Evolutionary conservation across 768 basidiomycete species (phyloP).

Genomic region (Coprinopsis sp.): DNA sequence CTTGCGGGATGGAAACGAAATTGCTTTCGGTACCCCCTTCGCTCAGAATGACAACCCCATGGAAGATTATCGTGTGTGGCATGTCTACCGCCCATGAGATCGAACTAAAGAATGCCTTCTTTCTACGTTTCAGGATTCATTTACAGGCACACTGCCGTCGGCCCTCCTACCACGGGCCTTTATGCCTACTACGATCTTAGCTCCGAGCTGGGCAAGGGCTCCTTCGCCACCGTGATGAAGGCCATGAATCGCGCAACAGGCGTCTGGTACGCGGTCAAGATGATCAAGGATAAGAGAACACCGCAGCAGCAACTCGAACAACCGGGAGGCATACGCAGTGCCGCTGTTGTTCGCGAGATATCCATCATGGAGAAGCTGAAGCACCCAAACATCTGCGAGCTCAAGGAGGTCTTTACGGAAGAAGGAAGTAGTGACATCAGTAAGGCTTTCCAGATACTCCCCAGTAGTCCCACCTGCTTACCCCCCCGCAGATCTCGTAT

Average conservation of each 20-base stretch:
- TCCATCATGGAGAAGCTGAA: constrained; percentile 70
- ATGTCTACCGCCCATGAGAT: background rate
- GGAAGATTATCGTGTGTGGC: constrained; percentile 72
- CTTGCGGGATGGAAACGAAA: constrained; percentile 76
- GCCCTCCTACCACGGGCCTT: constrained; percentile 46
- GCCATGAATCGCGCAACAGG: constrained; percentile 71
- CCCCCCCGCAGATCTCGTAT: constrained; percentile 56
- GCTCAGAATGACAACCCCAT: constrained; percentile 39
- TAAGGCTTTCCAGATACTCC: constrained; percentile 28
- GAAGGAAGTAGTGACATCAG: constrained; percentile 50
- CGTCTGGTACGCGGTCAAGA: constrained; percentile 81
- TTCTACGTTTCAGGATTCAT: constrained; percentile 51
- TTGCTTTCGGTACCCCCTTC: constrained; percentile 69
- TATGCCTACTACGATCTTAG: constrained; percentile 64
- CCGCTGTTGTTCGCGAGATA: constrained; percentile 64
- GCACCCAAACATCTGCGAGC: constrained; percentile 79
- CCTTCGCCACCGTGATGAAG: constrained; percentile 87
- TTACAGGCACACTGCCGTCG: constrained; percentile 58
- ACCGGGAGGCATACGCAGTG: constrained; percentile 19
- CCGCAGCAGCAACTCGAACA: constrained; percentile 9
- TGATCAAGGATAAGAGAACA: constrained; percentile 58
- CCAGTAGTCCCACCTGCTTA: constrained; percentile 14
- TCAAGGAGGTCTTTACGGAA: constrained; percentile 74
- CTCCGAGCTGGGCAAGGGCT: constrained; percentile 79
- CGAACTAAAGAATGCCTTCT: background rate